These are phyloP conservation scores for Puccinia coronata DNA, from an alignment of 1,284 basidiomycete genomes.

Conservation along the genomic window DNA sequence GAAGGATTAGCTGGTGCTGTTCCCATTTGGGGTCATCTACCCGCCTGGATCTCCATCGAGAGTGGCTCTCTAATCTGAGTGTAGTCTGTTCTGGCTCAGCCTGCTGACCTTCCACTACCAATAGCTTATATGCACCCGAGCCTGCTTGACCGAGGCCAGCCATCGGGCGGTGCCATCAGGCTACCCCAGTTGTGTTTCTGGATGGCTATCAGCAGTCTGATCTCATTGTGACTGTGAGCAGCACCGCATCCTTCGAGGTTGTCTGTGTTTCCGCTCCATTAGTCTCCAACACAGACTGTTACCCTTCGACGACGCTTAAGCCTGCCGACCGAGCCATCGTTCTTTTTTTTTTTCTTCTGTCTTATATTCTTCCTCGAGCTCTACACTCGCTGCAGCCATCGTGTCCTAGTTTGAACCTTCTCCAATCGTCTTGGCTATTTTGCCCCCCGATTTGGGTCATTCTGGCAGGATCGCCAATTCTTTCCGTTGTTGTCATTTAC, in stretches of 20 bases:
- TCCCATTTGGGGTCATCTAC: neutral
- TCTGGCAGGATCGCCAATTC: slow-evolving; percentile 18
- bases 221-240: neutral
- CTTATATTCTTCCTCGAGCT: neutral
- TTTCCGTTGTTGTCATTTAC: slow-evolving; percentile 1
- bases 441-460: neutral
- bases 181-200: neutral
- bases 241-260: neutral
- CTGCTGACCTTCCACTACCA: neutral
- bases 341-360: neutral
- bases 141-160: neutral
- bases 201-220: neutral
- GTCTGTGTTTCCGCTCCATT: slow-evolving; percentile 8
- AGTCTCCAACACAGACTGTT: neutral
- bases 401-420: neutral
- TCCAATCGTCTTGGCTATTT: neutral
- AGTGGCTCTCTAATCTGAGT: neutral
- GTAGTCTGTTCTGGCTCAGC: neutral
- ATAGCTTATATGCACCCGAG: neutral
- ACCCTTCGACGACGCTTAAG: slow-evolving; percentile 10
- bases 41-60: neutral
- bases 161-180: neutral
- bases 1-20: neutral
- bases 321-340: neutral
- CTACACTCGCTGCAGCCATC: neutral